Conservation (phyloP, 495 filamentous ascomycete species). For the Aspergillus cristatus region DNA sequence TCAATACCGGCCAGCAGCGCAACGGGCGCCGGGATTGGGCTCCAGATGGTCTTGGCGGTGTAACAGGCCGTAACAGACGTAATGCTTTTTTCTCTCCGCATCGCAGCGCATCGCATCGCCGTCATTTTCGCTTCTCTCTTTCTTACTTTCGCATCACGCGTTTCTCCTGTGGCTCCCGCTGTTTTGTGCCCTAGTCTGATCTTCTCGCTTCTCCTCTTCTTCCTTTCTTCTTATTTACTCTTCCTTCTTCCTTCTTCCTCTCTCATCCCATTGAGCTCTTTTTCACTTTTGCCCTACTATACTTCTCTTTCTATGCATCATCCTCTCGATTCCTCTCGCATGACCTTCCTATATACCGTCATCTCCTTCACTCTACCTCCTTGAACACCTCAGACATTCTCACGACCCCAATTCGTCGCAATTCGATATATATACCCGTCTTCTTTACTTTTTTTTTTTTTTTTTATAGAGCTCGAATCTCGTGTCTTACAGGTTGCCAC, state of each 20-base stretch:
- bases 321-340: not conserved
- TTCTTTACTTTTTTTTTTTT: too few relatives aligned
- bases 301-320: slow-evolving; percentile 2
- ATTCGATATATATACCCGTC: too few relatives aligned
- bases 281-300: not conserved
- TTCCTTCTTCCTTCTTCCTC: slow-evolving; percentile 2
- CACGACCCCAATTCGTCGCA: not conserved
- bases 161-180: slow-evolving; percentile 2
- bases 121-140: slow-evolving; percentile 5
- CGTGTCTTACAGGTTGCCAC: slow-evolving; percentile 27
- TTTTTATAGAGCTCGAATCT: slow-evolving; percentile 4
- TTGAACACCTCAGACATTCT: slow-evolving; percentile 1
- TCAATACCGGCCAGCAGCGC: not conserved
- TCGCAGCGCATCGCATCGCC: slow-evolving; percentile 6
- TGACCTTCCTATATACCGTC: slow-evolving; percentile 1
- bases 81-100: slow-evolving; percentile 6
- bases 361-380: slow-evolving; percentile 4
- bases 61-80: not conserved
- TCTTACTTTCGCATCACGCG: slow-evolving; percentile 3
- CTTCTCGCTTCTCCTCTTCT: slow-evolving; percentile 4
- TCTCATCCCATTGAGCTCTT: not conserved
- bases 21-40: not conserved
- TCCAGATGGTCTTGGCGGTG: not conserved
- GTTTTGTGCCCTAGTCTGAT: not conserved
- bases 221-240: slow-evolving; percentile 1